These are phyloP conservation scores for Aspergillus ibericus DNA, from an alignment of 2,329 filamentous ascomycete species.

Conservation along the genomic window DNA sequence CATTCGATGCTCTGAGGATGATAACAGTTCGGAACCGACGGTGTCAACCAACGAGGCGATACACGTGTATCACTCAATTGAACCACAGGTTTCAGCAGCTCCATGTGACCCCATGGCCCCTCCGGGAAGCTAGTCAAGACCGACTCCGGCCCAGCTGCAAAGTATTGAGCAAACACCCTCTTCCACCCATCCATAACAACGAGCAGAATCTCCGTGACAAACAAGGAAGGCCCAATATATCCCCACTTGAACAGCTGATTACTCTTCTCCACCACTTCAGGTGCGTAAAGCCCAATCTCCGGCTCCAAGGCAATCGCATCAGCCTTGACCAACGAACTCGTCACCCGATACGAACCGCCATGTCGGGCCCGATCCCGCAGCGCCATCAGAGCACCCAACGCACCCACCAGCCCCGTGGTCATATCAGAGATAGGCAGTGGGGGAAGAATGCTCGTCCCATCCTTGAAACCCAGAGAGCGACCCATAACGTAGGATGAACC, in stretches of 20 bases:
- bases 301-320: conserved; percentile 31
- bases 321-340: conserved; percentile 31
- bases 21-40: neutral
- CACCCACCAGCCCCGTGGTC: conserved; percentile 23
- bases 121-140: neutral
- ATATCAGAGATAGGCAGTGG: conserved; percentile 27
- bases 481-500: conserved; percentile 42
- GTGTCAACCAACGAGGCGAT: neutral
- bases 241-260: neutral
- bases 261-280: neutral
- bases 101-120: neutral
- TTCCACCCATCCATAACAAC: neutral
- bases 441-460: conserved; percentile 20
- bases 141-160: neutral
- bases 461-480: conserved; percentile 28
- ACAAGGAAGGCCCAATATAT: neutral
- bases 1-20: neutral
- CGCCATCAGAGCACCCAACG: conserved; percentile 18
- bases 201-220: neutral
- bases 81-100: neutral
- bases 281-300: conserved; percentile 26
- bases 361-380: conserved; percentile 18
- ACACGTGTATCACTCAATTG: neutral
- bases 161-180: neutral
- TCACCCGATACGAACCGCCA: conserved; percentile 26